Conservation (phyloP, 352 stramenopile species). For the Phytophthora palmivora region DNA sequence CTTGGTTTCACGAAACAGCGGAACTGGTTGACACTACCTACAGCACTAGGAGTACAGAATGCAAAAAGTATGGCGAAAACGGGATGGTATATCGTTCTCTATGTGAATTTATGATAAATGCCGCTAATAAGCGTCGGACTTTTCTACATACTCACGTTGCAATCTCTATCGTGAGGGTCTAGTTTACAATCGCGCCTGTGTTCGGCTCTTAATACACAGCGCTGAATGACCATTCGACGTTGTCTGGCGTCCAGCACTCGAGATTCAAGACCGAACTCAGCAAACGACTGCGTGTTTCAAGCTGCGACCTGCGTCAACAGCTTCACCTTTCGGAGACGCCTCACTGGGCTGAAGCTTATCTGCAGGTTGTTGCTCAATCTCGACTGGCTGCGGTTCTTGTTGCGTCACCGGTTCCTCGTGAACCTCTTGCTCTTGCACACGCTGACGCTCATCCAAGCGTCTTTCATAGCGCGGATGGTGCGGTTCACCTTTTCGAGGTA, state of each 20-base stretch:
- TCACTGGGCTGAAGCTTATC: slow-evolving; percentile 22
- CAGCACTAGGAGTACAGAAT: too few relatives aligned
- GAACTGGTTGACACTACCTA: background rate
- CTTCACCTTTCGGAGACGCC: slow-evolving; percentile 12
- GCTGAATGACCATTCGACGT: slow-evolving; percentile 83
- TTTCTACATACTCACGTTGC: slow-evolving; percentile 37
- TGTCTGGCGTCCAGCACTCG: slow-evolving; percentile 53
- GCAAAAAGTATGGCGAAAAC: too few relatives aligned
- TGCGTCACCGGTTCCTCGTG: slow-evolving; percentile 28
- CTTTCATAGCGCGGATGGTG: slow-evolving; percentile 81
- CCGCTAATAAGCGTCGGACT: slow-evolving; percentile 18
- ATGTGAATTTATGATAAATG: slow-evolving; percentile 30
- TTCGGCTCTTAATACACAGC: slow-evolving; percentile 61
- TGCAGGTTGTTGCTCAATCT: slow-evolving; percentile 21
- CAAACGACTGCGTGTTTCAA: slow-evolving; percentile 62
- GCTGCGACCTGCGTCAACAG: slow-evolving; percentile 5
- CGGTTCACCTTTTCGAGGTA: slow-evolving; percentile 86
- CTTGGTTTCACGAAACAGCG: too few relatives aligned
- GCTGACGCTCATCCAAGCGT: slow-evolving; percentile 58
- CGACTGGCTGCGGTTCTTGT: slow-evolving; percentile 23
- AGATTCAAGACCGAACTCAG: slow-evolving; percentile 75
- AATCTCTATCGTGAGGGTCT: slow-evolving; percentile 42
- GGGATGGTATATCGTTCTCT: slow-evolving; percentile 13
- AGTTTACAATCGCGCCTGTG: slow-evolving; percentile 39
- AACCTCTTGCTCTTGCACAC: slow-evolving; percentile 34